Evolutionary conservation across 768 basidiomycete species (phyloP).

Genomic region (Tulasnella sp.): DNA sequence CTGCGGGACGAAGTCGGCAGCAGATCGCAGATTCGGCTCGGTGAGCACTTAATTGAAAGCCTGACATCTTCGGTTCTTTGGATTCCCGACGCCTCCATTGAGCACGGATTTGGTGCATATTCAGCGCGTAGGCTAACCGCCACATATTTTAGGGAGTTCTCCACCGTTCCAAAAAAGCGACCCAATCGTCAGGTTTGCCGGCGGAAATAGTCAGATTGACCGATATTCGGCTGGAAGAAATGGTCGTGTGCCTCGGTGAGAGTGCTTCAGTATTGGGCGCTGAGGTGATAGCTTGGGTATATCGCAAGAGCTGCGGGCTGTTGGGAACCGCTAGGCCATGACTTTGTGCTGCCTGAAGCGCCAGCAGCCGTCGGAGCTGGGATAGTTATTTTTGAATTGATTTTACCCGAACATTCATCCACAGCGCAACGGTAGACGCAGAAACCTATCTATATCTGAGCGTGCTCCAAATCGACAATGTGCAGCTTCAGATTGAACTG

Average conservation of each 20-base stretch:
- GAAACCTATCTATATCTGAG: no score
- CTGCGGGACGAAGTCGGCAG: slow-evolving; percentile 12
- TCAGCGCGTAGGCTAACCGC: neutral
- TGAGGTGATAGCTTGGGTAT: neutral
- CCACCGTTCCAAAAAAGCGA: neutral
- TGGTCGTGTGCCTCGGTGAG: neutral
- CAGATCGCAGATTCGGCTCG: slow-evolving; percentile 18
- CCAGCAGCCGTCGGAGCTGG: no score
- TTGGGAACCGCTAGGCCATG: neutral
- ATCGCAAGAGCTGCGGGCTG: neutral
- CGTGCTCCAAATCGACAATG: no score
- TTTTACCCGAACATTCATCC: no score
- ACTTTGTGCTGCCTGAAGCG: no score
- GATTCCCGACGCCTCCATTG: neutral
- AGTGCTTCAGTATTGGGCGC: neutral
- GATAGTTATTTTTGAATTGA: no score
- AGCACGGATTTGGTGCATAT: neutral
- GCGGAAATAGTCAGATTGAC: neutral
- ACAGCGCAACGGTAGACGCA: no score
- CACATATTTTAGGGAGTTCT: neutral
- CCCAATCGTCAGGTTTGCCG: neutral
- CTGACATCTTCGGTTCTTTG: neutral
- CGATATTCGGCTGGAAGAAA: neutral
- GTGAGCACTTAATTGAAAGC: neutral
- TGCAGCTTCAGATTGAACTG: no score